Evolutionary conservation across 345 rosid genomes (phyloP), one percentile per base, ranked within the genome.

Genomic region (Cardamine occulta): DNA sequence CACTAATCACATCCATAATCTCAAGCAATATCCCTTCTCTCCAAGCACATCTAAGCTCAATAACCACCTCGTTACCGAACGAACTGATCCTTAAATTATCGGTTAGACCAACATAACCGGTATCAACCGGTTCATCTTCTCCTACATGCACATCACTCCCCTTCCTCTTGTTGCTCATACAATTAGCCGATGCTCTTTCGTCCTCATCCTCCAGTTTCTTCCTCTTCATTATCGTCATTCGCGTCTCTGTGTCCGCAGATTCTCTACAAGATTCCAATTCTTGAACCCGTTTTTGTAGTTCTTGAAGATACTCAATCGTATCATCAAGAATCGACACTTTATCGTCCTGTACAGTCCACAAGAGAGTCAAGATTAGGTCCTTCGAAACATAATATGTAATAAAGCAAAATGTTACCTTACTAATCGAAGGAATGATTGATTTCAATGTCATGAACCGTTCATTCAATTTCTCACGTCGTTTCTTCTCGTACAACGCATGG

Each of bases 1-100:
- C 75, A 85, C 86, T 84, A 32, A 82, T 68, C 48, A 80, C 91
- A 80, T 88, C 94, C 84, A 95, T 84, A 51, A 93, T 83, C 83
- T 88, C 93, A 4, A 95, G 84, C 81, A 95, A 74, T 59, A 90
- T 45, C 40, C 97, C 94, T 67, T 95, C 99, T 81, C 84, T 86
- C 93, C 90, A 92, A n/a, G 76, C 76, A 81, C 98, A 88, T 66
- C 79, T 82, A 29, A 95, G 77, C 75, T 91, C 94, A 21, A 93
- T 88, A 68, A 78, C 42, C 70, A 89, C 87, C 59, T 85, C 90
- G 51, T 80, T 80, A 8, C 86, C 87, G 8, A 76, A 84, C 53
- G 68, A 64, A 67, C 79, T 75, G 15, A 93, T 84, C 17, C 73
- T 77, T 60, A 86, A 21, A 54, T 74, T 80, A 59, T 82, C 85